Percentiles rank a stretch among this genome's conserved stretches.
Conservation (phyloP, 176 grass and related monocot species). For the Secale cereale region DNA sequence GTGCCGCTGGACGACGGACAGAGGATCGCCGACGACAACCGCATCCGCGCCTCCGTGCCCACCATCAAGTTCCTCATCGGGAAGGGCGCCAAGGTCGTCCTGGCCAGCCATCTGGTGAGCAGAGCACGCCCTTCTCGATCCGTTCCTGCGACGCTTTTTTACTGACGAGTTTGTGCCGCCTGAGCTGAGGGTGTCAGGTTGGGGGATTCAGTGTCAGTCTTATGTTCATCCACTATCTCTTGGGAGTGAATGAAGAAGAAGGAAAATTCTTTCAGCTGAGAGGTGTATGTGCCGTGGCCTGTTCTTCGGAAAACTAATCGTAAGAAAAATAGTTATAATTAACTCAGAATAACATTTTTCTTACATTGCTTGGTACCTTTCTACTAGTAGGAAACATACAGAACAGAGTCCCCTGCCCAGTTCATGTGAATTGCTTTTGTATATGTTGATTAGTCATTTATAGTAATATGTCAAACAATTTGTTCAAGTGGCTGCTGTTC, state of each 20-base stretch:
- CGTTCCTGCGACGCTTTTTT: neutral
- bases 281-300: too few relatives aligned
- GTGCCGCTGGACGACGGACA: slow-evolving; percentile 72
- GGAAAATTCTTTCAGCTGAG: too few relatives aligned
- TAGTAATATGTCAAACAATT: neutral
- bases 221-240: too few relatives aligned
- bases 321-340: too few relatives aligned
- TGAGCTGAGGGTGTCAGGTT: neutral
- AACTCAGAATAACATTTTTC: too few relatives aligned
- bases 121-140: neutral
- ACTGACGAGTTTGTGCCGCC: neutral
- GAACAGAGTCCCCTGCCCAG: neutral
- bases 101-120: slow-evolving; percentile 73
- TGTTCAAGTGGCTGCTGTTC: too few relatives aligned
- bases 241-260: too few relatives aligned
- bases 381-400: neutral
- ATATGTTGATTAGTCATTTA: too few relatives aligned
- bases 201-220: neutral
- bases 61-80: slow-evolving; percentile 74
- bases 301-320: too few relatives aligned
- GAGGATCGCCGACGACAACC: slow-evolving; percentile 78
- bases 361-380: too few relatives aligned
- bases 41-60: slow-evolving; percentile 75
- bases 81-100: slow-evolving; percentile 67
- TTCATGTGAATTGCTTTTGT: neutral